A percentile compares a stretch with the other conserved stretches of the same genome.
Evolutionary conservation across 2,329 filamentous ascomycete genomes (phyloP).

Genomic region (Mollisiaceae sp.): DNA sequence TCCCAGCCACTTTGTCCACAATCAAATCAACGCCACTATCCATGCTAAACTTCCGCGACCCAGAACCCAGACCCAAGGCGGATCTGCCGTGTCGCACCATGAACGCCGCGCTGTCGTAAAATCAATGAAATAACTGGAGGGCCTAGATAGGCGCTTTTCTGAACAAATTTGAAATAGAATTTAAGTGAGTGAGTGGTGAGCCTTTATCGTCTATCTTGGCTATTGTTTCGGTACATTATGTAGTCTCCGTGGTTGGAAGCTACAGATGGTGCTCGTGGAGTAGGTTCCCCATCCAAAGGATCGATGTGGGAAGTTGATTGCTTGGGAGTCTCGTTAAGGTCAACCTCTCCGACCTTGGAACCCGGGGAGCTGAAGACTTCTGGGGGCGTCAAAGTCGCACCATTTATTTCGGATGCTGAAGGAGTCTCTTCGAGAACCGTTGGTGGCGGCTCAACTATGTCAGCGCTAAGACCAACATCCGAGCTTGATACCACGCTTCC

Average conservation of each 20-base stretch:
- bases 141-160: slow-evolving; percentile 10
- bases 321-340: slow-evolving; percentile 40
- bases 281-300: slow-evolving; percentile 37
- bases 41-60: slow-evolving; percentile 9
- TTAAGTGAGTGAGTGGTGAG: slow-evolving; percentile 9
- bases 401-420: slow-evolving; percentile 34
- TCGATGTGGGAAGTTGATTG: slow-evolving; percentile 30
- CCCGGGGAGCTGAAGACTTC: slow-evolving; percentile 34
- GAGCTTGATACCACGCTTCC: slow-evolving; percentile 66
- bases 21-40: slow-evolving; percentile 27
- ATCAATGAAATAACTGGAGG: slow-evolving; percentile 19
- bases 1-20: slow-evolving; percentile 9
- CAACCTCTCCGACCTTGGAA: slow-evolving; percentile 31
- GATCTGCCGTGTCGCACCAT: slow-evolving; percentile 6
- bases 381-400: slow-evolving; percentile 38
- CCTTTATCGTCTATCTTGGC: slow-evolving; percentile 10
- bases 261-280: slow-evolving; percentile 35
- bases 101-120: slow-evolving; percentile 28
- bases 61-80: slow-evolving; percentile 13
- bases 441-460: slow-evolving; percentile 37
- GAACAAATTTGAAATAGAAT: slow-evolving; percentile 14
- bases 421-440: slow-evolving; percentile 38
- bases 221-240: slow-evolving; percentile 15
- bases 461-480: slow-evolving; percentile 34
- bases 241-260: slow-evolving; percentile 29